Evolutionary conservation across 306 rosid species (phyloP), one percentile per base, ranked within the genome.

Genomic region (Malus orientalis): DNA sequence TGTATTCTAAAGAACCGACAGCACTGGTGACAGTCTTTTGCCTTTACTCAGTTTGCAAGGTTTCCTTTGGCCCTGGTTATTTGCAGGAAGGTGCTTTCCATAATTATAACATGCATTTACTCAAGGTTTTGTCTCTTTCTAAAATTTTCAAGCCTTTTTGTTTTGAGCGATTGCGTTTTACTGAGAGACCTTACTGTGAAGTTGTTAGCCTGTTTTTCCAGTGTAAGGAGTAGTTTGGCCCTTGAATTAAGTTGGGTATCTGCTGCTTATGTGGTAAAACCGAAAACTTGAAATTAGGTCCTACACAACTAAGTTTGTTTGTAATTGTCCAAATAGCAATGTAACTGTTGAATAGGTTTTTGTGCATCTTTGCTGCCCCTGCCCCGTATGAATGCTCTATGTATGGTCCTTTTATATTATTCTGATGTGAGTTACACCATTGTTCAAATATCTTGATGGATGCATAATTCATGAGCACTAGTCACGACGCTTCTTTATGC

Each of bases 31-130:
- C 40, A 67, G 71, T 54, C 69, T 79, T 76, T 73, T 83, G 78
- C 51, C 75, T 74, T 68, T 67, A 64, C 29, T 54, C 38, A 2
- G 45, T 59, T n/a, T 76, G 82, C 71, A 44, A 74, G 77, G 60
- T 45, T 54, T 78, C 74, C 74, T 81, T 79, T 64, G 53, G 71
- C 76, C 75, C 42, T 74, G 83, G 78, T 69, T 36, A 78, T 76
- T 69, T 32, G 70, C 71, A 58, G 76, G 78, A 69, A 54, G 57
- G 79, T 82, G 80, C 70, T 86, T 79, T 61, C 30, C 78, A 74
- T 78, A 73, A 75, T 75, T 67, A 30, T 82, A 67, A 74, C 76
- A 32, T 57, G 59, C n/a, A 29, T 70, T 66, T 75, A 70, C 66
- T 64, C 69, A 61, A 57, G 71, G 64, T 62, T 51, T 59, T 44